Evolutionary conservation across 2,329 filamentous ascomycete genomes (phyloP), one percentile per base, ranked within the genome.

Genomic region (Tolypocladium inflatum): DNA sequence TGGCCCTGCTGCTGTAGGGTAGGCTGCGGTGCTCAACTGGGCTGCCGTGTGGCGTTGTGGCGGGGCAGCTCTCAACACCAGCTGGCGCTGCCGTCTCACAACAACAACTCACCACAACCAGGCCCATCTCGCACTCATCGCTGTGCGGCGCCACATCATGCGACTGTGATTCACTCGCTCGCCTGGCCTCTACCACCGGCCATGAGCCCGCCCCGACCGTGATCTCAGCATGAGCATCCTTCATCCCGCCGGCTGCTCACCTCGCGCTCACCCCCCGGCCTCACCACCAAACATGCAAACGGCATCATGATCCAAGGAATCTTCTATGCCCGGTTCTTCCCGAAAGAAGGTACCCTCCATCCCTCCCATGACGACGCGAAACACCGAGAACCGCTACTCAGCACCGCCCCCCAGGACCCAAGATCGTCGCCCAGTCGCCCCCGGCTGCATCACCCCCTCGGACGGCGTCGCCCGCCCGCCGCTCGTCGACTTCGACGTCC

Each of bases 401-500:
- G 26, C 26, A 7, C 19, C 57, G 45, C 53, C 19, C 19, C 1
- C 2, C 45, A 85, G 83, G 83, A 53, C 84, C 82, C 62, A 84
- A 81, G 63, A 82, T 86, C 50, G 81, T 86, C 41, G 81, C 83
- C 23, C 83, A 86, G 66, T 84, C 80, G 37, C 83, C 82, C 80
- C 81, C 30, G 84, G 84, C 60, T 86, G 82, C 70, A 84, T 86
- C 63, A 83, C 84, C 68, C 58, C 73, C 63, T 59, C 69, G 59
- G 65, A 74, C 63, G 63, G 64, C 67, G 63, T 71, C 65, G 57
- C 64, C 59, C 74, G 70, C 56, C 55, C 78, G 13, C 86, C 87
- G 3, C 84, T 96, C 62, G 84, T 97, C 68, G 86, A 91, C 73
- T 97, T 96, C 74, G 84, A 89, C 63, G 86, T 90, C 55, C 83